These are phyloP conservation scores for Solanum megistacrolobum DNA, from an alignment of 257 asterid genomes.

Conservation along the genomic window DNA sequence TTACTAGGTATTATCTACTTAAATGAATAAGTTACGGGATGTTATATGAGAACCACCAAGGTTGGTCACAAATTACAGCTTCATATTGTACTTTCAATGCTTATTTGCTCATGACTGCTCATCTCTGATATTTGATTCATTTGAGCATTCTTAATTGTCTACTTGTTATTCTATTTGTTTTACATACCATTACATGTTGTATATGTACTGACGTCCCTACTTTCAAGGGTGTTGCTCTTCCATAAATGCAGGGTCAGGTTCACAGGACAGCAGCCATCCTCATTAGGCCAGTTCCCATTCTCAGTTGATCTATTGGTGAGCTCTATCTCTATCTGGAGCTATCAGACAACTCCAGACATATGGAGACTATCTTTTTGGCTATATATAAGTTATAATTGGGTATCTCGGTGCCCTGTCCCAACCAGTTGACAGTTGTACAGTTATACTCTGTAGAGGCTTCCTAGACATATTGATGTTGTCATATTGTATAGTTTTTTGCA, in stretches of 20 bases:
- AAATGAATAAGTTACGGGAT: background rate
- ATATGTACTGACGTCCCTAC: background rate
- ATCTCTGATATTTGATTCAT: background rate
- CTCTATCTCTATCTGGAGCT: background rate
- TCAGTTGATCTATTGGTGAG: background rate
- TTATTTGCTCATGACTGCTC: background rate
- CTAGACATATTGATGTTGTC: background rate
- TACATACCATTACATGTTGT: background rate
- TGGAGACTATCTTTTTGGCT: background rate
- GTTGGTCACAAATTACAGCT: background rate
- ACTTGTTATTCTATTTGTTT: background rate
- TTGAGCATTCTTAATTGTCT: background rate
- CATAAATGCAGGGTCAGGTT: background rate
- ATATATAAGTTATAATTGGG: background rate
- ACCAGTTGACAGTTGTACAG: background rate
- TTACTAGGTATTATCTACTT: background rate
- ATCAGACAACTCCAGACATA: background rate
- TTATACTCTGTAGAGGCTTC: background rate
- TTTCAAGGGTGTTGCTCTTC: background rate
- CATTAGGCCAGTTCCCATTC: background rate
- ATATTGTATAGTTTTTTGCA: background rate
- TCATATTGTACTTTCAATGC: background rate
- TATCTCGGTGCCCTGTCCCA: background rate
- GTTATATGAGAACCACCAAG: background rate
- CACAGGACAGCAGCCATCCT: background rate